Base-by-base conservation (phyloP, 192 early-diverging fungal species). In the Umbelopsis ramanniana region DNA sequence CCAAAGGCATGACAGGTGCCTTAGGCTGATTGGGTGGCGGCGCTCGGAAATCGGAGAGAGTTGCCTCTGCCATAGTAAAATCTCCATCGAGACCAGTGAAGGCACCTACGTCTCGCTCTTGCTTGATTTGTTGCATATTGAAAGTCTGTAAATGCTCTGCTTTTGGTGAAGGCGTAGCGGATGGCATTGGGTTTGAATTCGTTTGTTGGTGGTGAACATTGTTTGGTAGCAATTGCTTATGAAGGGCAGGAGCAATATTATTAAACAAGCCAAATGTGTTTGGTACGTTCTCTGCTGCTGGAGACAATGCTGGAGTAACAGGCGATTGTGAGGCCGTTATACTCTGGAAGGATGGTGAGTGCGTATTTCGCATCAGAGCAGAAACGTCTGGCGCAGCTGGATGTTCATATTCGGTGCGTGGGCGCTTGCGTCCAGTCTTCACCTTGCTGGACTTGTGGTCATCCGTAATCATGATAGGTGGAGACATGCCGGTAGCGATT, bases 391-490 rank as follows among this genome's bases (percentile, higher is more conserved):
- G 37, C 10, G 55, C 24, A 7, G 15, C 14, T 22, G 46, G 71
- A 66, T 74, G 69, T 71, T 82, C 74, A 66, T 76, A 71, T 72
- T 88, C 77, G 14, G 78, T 74, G 10, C 74, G 68, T 19, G 48
- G 38, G 33, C 70, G 55, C 19, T 79, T 79, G 24, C 78, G 50
- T 26, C 70, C 67, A 26, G 79, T 26, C 63, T 88, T 88, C n/a
- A 84, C 78, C 66, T 88, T 88, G 33, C 91, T 89, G 14, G 95
- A 95, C 80, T 98, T 98, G 85, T 98, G 96, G 80, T 98, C 96
- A 72, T 98, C 96, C 5, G 96, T 98, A 76, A 98, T 96, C 89
- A 97, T 91, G 40, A 98, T 97, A 6, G 96, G 95, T 10, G 96
- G 93, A 43, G 96, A 95, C 72, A 96, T 83, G 23, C 93, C 94